Evolutionary conservation across 305 asterid species (phyloP).

Genomic region (Lippia alba): DNA sequence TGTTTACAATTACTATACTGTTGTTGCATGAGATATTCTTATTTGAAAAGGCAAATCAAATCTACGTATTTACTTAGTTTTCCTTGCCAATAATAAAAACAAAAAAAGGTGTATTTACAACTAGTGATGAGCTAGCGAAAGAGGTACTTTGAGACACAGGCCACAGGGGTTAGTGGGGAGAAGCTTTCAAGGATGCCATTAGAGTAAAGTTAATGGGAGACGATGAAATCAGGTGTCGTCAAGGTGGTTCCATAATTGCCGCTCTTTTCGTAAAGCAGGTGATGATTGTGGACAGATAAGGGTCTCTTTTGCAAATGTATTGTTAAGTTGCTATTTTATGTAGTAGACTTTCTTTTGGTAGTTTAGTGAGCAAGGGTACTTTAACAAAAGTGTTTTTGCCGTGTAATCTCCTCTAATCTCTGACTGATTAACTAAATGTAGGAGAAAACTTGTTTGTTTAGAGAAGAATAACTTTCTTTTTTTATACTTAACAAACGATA

Average conservation of each 20-base stretch:
- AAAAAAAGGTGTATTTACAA: slow-evolving; percentile 78
- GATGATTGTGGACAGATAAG: too few relatives aligned
- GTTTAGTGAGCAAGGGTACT: too few relatives aligned
- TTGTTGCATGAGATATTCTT: background rate
- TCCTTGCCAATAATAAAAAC: background rate
- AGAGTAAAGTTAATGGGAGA: slow-evolving; percentile 93
- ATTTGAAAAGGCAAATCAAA: slow-evolving; percentile 17
- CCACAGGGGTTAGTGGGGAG: slow-evolving; percentile 77
- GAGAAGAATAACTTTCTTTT: too few relatives aligned
- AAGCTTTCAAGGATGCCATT: slow-evolving; percentile 91
- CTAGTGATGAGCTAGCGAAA: slow-evolving; percentile 83
- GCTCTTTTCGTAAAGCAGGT: slow-evolving; percentile 91
- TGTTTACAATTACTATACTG: background rate
- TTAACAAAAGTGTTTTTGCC: too few relatives aligned
- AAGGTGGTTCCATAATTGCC: slow-evolving; percentile 83
- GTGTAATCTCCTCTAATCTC: too few relatives aligned
- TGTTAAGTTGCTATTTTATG: too few relatives aligned
- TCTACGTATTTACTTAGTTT: background rate
- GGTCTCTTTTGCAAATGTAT: too few relatives aligned
- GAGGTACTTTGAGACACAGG: slow-evolving; percentile 84
- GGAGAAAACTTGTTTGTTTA: too few relatives aligned
- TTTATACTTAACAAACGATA: too few relatives aligned
- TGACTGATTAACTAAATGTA: too few relatives aligned
- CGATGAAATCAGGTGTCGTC: slow-evolving; percentile 89
- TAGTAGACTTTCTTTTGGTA: too few relatives aligned